Evolutionary conservation across 768 basidiomycete species (phyloP).

Genomic region (Mycena alexandri): DNA sequence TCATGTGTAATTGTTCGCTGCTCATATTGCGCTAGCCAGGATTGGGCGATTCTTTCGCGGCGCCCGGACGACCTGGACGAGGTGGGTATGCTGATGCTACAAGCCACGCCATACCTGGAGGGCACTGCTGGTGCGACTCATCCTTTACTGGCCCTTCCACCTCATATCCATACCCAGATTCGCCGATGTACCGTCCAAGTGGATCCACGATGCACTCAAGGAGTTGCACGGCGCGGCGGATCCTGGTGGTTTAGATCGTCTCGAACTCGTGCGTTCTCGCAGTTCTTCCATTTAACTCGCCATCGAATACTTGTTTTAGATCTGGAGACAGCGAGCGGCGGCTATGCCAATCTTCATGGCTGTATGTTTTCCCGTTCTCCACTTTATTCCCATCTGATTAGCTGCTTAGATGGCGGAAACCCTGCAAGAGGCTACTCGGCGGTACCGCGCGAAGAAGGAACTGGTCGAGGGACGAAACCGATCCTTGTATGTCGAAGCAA

Average conservation of each 20-base stretch:
- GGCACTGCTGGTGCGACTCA: not conserved
- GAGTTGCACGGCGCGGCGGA: not conserved
- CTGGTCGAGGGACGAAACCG: not conserved
- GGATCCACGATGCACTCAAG: not conserved
- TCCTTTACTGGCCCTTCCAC: not conserved
- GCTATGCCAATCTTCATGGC: no score
- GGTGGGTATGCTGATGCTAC: not conserved
- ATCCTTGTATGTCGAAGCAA: not conserved
- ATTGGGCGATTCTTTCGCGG: not conserved
- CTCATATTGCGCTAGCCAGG: no score
- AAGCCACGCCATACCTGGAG: not conserved
- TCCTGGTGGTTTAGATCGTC: not conserved
- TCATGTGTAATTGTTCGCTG: no score
- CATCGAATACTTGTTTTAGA: no score
- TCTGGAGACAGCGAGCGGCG: not conserved
- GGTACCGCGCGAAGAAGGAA: not conserved
- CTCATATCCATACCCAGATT: not conserved
- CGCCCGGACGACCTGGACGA: not conserved
- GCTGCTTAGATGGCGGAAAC: conserved; percentile 21
- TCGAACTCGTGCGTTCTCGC: not conserved
- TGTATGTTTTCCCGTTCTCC: no score
- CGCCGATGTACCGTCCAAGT: conserved; percentile 1
- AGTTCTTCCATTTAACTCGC: not conserved
- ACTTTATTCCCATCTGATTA: no score
- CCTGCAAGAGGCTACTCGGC: not conserved